Conservation (phyloP, 306 rosid genomes). For the Quercus rubra region DNA sequence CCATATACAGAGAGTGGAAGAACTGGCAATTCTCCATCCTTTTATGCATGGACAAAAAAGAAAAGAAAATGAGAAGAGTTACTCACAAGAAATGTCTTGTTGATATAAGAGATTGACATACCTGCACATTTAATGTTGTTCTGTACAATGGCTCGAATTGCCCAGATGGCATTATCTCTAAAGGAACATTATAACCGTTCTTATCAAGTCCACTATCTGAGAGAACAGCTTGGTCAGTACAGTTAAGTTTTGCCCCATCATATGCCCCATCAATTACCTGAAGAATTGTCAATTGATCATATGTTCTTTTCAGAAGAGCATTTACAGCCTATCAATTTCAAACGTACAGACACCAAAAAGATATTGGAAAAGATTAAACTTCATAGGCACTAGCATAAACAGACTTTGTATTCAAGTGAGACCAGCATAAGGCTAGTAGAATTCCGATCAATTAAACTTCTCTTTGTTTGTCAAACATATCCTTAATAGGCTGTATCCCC, state of each 20-base stretch:
- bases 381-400: background rate
- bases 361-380: background rate
- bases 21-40: slow-evolving; percentile 96
- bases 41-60: slow-evolving; percentile 15
- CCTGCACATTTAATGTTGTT: slow-evolving; percentile 84
- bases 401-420: background rate
- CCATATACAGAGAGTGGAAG: slow-evolving; percentile 94
- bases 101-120: slow-evolving; percentile 17
- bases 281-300: slow-evolving; percentile 8
- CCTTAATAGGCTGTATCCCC: background rate
- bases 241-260: slow-evolving; percentile 62
- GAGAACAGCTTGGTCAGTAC: slow-evolving; percentile 74
- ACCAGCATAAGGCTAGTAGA: background rate
- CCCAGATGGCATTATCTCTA: slow-evolving; percentile 89
- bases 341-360: slow-evolving; percentile 7
- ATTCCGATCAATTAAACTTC: background rate
- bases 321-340: slow-evolving; percentile 10
- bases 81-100: background rate
- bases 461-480: background rate
- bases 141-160: slow-evolving; percentile 89
- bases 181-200: slow-evolving; percentile 62
- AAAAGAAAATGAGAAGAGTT: slow-evolving; percentile 8
- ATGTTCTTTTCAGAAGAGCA: slow-evolving; percentile 10
- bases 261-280: slow-evolving; percentile 91
- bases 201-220: slow-evolving; percentile 62